Percentiles rank a stretch among this genome's conserved stretches.
These are phyloP conservation scores for Rubus idaeus DNA, from an alignment of 306 rosid species.

Conservation along the genomic window DNA sequence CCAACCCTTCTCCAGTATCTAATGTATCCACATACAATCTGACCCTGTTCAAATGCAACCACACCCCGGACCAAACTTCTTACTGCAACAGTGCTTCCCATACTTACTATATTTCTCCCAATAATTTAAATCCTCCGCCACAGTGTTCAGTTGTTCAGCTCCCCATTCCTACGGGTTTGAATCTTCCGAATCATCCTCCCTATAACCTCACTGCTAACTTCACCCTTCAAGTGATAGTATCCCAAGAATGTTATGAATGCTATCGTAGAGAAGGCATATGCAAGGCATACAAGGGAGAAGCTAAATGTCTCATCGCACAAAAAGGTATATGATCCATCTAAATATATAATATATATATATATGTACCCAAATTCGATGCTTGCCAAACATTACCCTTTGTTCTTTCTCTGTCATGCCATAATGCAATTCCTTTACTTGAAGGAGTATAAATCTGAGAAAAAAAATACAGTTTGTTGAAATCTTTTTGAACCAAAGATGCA, in stretches of 20 bases:
- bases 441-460: not conserved
- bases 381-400: not conserved
- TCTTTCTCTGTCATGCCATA: not conserved
- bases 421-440: not conserved
- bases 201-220: not conserved
- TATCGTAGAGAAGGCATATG: rapidly evolving
- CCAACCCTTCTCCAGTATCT: rapidly evolving
- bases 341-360: too few relatives aligned
- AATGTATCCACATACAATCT: rapidly evolving
- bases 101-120: not conserved
- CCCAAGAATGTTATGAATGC: not conserved
- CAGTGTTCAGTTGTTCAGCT: not conserved
- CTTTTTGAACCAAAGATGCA: not conserved
- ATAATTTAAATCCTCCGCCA: too few relatives aligned
- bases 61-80: rapidly evolving
- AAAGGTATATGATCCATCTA: slow-evolving; percentile 9
- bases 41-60: not conserved
- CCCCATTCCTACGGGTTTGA: not conserved
- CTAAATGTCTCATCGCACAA: not conserved
- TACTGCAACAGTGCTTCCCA: rapidly evolving
- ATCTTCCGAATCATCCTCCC: not conserved
- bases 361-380: not conserved
- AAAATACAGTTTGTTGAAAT: not conserved
- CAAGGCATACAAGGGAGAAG: not conserved
- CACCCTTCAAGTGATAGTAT: rapidly evolving